Evolutionary conservation across 2,329 filamentous ascomycete species (phyloP).

Genomic region (Calonectria montana): DNA sequence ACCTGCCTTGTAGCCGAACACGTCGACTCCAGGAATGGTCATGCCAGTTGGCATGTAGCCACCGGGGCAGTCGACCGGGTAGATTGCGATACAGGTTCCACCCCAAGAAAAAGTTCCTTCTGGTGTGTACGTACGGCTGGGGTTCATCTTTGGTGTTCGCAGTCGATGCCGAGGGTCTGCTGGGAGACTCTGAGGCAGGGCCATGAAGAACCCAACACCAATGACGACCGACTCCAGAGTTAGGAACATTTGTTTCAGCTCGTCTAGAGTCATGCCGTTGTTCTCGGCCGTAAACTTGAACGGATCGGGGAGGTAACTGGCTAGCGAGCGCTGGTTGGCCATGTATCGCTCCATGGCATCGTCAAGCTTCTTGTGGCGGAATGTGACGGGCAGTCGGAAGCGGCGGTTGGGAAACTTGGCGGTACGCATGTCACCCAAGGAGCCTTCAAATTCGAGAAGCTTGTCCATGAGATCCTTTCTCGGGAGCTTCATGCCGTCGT

Average conservation of each 20-base stretch:
- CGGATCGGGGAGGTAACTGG: constrained; percentile 70
- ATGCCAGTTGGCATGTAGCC: constrained; percentile 53
- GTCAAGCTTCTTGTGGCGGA: constrained; percentile 46
- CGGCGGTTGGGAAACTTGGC: constrained; percentile 38
- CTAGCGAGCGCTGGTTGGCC: constrained; percentile 67
- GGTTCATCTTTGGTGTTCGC: constrained; percentile 47
- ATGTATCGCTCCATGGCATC: constrained; percentile 63
- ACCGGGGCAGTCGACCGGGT: constrained; percentile 51
- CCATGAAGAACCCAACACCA: constrained; percentile 51
- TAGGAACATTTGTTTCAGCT: constrained; percentile 47
- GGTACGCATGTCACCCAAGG: constrained; percentile 24
- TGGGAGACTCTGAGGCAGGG: constrained; percentile 48
- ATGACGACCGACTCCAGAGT: constrained; percentile 42
- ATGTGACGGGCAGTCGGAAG: constrained; percentile 44
- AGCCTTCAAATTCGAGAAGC: constrained; percentile 28
- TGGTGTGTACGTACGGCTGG: constrained; percentile 49
- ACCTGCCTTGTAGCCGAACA: constrained; percentile 44
- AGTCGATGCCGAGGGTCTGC: constrained; percentile 48
- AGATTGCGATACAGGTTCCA: constrained; percentile 50
- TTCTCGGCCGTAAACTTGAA: constrained; percentile 59
- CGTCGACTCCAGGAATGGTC: constrained; percentile 49
- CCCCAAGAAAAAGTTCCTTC: constrained; percentile 51
- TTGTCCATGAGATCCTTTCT: constrained; percentile 11
- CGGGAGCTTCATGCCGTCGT: constrained; percentile 15
- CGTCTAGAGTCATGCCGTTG: constrained; percentile 49